Evolutionary conservation across 331 rosid species (phyloP), one percentile per base, ranked within the genome.

Genomic region (Arachis monticola): DNA sequence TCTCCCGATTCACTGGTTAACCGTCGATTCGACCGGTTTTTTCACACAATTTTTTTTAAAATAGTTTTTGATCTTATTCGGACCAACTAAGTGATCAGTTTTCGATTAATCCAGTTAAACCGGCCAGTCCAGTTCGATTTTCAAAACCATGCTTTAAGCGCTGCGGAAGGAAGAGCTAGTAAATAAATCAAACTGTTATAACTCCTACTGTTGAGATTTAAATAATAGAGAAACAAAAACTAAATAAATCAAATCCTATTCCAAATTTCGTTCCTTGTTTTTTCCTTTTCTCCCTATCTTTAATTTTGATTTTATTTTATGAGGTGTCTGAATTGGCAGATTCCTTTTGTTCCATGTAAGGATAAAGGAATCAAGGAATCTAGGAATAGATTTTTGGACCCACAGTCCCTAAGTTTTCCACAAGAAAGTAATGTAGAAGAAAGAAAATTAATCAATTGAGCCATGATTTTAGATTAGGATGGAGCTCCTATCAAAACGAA

Each of bases 341-440:
- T 85, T 86, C 90, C 83, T 82, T 92, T 92, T 88, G 96, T 89
- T 89, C 71, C 27, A 22, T 22, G 27, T 22, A 22, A 22, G 27
- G 27, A 22, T 22, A 22, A 86, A 92, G 79, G 96, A 88, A 22
- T 22, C 27, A 22, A 22, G 27, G 27, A 22, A 92, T 92, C 96
- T 88, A 80, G 80, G 81, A 84, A 75, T 86, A 77, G 88, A 89
- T 90, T 86, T 90, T 77, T 60, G 85, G 96, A 90, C 85, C 82
- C 80, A 80, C 57, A 55, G 76, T 60, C 76, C 57, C 79, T 30
- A 45, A 76, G 60, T 83, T 79, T 78, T 59, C 77, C 60, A 72
- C 62, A 50, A 83, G 81, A 79, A 62, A 75, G 81, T 69, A 77
- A 73, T 44, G 82, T 71, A 57, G 42, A 71, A 53, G 79, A 77